A percentile compares a stretch with the other conserved stretches of the same genome.
phyloP scores from a whole-genome alignment of 108 stramenopile genomes.

The Cyclotella baltica region DNA sequence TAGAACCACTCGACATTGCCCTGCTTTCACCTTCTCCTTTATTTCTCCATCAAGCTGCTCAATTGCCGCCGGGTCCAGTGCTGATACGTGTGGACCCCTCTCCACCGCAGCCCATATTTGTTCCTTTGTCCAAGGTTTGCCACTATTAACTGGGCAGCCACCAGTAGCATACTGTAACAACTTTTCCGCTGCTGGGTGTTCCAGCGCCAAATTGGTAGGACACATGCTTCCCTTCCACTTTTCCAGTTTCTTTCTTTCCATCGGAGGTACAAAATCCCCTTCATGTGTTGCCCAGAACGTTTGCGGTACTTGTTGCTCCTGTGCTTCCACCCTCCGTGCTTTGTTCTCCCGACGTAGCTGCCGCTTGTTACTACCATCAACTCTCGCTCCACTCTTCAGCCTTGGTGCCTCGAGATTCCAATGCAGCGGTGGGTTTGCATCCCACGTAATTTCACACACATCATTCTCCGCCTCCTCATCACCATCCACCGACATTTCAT shows the following conservation, averaged over 20 bases:
- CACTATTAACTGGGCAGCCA: neutral
- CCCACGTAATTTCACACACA: neutral
- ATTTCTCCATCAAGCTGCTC: too few species aligned
- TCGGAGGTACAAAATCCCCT: neutral
- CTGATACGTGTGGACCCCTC: too few species aligned
- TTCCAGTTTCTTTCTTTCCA: neutral
- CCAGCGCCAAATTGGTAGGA: neutral
- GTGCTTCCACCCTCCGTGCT: neutral
- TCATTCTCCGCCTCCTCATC: neutral
- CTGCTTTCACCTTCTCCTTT: too few species aligned
- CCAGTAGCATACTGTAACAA: neutral
- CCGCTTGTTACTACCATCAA: neutral
- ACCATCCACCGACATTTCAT: neutral
- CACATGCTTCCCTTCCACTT: neutral
- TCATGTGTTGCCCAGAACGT: neutral
- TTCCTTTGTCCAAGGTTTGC: neutral
- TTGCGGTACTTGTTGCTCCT: neutral
- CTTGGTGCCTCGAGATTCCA: neutral
- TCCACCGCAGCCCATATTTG: neutral
- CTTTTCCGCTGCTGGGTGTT: neutral
- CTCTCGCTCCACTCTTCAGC: neutral
- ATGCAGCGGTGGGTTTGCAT: neutral
- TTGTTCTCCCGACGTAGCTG: neutral
- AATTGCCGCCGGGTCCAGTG: too few species aligned
- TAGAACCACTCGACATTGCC: too few species aligned